These are phyloP conservation scores for Ilyonectria sp. DNA, from an alignment of 2,329 filamentous ascomycete genomes.

Conservation along the genomic window DNA sequence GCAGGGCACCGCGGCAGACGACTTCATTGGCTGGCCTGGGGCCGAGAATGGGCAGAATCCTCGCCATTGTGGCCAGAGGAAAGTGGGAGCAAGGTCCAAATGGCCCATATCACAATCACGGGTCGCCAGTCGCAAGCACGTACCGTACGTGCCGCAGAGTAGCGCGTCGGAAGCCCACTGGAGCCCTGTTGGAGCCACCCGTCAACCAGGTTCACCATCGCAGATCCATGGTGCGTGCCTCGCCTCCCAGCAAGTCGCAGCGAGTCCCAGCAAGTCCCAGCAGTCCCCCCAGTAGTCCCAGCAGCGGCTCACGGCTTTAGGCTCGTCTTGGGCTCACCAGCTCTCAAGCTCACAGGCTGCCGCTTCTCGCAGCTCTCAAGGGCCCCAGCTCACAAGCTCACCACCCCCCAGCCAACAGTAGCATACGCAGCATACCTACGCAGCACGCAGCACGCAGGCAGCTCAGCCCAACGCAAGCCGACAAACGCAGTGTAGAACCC, in stretches of 20 bases:
- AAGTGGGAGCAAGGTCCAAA: not conserved
- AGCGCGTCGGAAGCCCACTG: conserved; percentile 9
- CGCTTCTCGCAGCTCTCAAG: not conserved
- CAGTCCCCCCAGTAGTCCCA: conserved; percentile 1
- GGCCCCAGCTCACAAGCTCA: not conserved
- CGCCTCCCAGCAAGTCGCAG: conserved; percentile 4
- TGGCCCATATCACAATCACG: not conserved
- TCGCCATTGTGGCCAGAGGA: conserved; percentile 10
- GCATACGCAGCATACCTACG: not conserved
- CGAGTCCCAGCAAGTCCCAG: conserved; percentile 1
- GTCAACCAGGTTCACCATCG: conserved; percentile 27
- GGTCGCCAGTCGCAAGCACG: conserved; percentile 3
- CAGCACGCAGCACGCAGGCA: conserved; percentile 14
- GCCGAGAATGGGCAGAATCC: conserved; percentile 19
- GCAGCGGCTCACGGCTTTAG: not conserved
- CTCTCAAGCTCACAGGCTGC: not conserved
- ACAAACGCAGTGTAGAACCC: conserved; percentile 20
- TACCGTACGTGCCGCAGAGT: conserved; percentile 9
- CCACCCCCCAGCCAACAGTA: not conserved
- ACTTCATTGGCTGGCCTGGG: conserved; percentile 12
- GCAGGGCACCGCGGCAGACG: conserved; percentile 10
- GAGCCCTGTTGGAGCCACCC: conserved; percentile 16
- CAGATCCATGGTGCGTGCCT: conserved; percentile 12
- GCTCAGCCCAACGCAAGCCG: conserved; percentile 26
- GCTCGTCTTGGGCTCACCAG: not conserved